Evolutionary conservation across 2,329 filamentous ascomycete species (phyloP).

Genomic region (Calonectria honghensis): DNA sequence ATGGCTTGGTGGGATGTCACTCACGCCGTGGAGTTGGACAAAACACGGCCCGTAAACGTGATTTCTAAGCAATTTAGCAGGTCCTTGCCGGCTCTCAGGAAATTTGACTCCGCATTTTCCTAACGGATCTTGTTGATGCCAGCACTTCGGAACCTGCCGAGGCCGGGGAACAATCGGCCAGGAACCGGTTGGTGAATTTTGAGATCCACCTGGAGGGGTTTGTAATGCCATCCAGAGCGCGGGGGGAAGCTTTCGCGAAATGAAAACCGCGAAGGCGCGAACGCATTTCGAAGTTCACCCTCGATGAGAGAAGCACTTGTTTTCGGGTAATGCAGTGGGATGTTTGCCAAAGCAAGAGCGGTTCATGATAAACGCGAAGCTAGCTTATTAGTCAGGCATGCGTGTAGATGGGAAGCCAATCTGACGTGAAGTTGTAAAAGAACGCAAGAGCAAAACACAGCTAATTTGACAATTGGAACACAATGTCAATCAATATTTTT

Average conservation of each 20-base stretch:
- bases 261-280: background rate
- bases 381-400: background rate
- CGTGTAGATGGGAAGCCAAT: background rate
- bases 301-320: background rate
- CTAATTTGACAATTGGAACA: background rate
- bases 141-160: background rate
- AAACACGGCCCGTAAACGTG: background rate
- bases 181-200: background rate
- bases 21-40: background rate
- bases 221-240: background rate
- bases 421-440: background rate
- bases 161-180: constrained; percentile 4
- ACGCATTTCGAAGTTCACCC: background rate
- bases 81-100: background rate
- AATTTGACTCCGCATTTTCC: background rate
- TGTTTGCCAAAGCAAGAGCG: background rate
- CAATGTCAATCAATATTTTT: background rate
- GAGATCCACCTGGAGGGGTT: background rate
- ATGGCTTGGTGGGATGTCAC: background rate
- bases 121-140: background rate
- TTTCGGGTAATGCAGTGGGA: background rate
- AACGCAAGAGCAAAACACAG: background rate
- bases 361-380: background rate
- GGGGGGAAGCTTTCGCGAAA: background rate
- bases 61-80: background rate